Conservation (phyloP, 768 basidiomycete genomes). For the Boletellus emodensis region DNA sequence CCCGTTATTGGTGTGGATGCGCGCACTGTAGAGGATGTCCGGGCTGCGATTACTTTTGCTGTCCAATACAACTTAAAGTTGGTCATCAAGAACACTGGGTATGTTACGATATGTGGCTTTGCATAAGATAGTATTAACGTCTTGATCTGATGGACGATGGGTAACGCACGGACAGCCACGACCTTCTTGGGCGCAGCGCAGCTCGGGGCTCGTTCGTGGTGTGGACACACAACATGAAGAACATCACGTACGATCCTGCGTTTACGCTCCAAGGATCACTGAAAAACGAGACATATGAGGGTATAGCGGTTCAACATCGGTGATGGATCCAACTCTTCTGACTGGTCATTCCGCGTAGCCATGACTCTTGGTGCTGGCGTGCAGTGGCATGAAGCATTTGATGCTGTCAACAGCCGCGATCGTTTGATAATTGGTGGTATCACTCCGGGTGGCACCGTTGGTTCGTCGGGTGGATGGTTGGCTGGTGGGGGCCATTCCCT, state of each 20-base stretch:
- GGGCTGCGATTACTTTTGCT: conserved; percentile 21
- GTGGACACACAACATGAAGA: conserved; percentile 41
- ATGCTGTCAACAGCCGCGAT: conserved; percentile 32
- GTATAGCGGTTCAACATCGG: conserved; percentile 6
- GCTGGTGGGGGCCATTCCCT: conserved; percentile 46
- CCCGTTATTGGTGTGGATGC: conserved; percentile 20
- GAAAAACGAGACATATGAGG: conserved; percentile 15
- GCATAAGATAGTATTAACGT: too few relatives aligned
- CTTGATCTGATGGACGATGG: neutral
- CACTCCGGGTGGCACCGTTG: conserved; percentile 38
- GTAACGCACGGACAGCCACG: conserved; percentile 24
- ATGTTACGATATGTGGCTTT: neutral
- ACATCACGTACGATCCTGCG: conserved; percentile 31
- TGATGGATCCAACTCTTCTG: too few relatives aligned
- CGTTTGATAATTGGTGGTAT: conserved; percentile 43
- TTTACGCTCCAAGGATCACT: conserved; percentile 34
- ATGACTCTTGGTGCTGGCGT: conserved; percentile 40
- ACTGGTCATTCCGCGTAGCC: conserved; percentile 4
- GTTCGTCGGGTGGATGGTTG: conserved; percentile 48
- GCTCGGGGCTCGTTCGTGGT: conserved; percentile 37
- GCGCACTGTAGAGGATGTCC: conserved; percentile 15
- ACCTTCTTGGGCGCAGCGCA: conserved; percentile 38
- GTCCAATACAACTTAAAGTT: conserved; percentile 10
- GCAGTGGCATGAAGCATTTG: conserved; percentile 45
- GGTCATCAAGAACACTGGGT: conserved; percentile 22